A percentile compares a stretch with the other conserved stretches of the same genome.
Conservation (phyloP, 148 eudicot species). For the Mesembryanthemum crystallinum region DNA sequence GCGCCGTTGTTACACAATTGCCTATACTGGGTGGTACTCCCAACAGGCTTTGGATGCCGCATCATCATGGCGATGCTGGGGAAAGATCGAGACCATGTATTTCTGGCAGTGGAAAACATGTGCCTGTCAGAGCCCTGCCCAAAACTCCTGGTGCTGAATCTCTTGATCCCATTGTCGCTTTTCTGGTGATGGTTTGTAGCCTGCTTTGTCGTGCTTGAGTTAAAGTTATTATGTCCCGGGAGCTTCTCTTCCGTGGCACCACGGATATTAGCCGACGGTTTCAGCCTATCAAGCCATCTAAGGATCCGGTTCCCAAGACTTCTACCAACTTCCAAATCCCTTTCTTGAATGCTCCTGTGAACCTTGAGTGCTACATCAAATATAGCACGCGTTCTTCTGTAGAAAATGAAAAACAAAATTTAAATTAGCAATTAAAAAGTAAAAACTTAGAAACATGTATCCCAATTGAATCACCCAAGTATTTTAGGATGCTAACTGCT, state of each 20-base stretch:
- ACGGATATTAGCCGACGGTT: constrained; percentile 84
- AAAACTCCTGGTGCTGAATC: constrained; percentile 23
- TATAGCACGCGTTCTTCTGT: constrained; percentile 66
- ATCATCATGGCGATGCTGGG: constrained; percentile 56
- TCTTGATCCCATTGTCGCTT: constrained; percentile 29
- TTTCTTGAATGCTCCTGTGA: constrained; percentile 69
- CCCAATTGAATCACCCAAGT: not conserved
- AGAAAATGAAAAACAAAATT: not conserved
- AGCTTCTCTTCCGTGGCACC: constrained; percentile 27
- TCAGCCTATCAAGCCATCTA: constrained; percentile 61
- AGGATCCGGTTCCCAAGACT: constrained; percentile 81
- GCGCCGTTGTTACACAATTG: constrained; percentile 33
- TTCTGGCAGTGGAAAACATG: constrained; percentile 51
- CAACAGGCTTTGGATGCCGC: constrained; percentile 41
- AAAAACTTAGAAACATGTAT: not conserved
- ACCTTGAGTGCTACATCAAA: constrained; percentile 69
- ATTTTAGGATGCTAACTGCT: not conserved
- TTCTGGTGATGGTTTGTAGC: constrained; percentile 34
- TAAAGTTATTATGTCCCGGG: constrained; percentile 30
- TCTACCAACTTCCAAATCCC: constrained; percentile 76
- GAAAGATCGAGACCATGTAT: constrained; percentile 48
- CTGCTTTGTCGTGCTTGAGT: constrained; percentile 34
- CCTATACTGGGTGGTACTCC: constrained; percentile 52
- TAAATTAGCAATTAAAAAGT: not conserved
- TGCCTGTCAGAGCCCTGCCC: constrained; percentile 51